A percentile compares a stretch with the other conserved stretches of the same genome.
Conservation (phyloP, 192 early-diverging fungal genomes). For the Mortierella alpina region DNA sequence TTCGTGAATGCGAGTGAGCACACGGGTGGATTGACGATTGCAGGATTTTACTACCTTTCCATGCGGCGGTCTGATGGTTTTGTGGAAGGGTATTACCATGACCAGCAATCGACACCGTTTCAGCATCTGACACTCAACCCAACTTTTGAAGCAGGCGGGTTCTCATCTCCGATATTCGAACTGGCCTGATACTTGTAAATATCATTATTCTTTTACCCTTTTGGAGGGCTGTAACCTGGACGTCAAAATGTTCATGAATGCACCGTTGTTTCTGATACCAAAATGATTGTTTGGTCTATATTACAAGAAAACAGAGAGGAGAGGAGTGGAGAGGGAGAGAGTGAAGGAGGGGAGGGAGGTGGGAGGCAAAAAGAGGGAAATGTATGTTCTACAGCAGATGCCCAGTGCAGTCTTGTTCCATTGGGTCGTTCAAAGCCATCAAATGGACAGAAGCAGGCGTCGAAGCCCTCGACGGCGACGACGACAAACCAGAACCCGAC, state of each 20-base stretch:
- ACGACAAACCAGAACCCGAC: background rate
- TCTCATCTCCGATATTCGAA: constrained; percentile 44
- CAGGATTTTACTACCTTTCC: constrained; percentile 76
- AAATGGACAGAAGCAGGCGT: background rate
- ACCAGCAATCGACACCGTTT: constrained; percentile 50
- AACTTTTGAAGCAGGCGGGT: constrained; percentile 39
- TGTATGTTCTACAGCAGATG: background rate
- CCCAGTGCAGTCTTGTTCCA: constrained; percentile 9
- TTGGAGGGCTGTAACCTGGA: background rate
- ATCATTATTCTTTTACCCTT: background rate
- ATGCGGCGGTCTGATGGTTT: constrained; percentile 67
- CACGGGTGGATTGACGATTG: constrained; percentile 70
- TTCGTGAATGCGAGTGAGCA: constrained; percentile 65
- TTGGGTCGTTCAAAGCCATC: constrained; percentile 7
- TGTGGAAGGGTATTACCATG: constrained; percentile 66
- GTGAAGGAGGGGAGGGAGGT: background rate
- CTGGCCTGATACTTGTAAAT: constrained; percentile 15
- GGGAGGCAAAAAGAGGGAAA: background rate
- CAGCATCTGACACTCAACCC: constrained; percentile 52
- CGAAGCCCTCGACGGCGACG: background rate
- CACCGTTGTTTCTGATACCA: background rate
- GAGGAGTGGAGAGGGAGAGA: background rate
- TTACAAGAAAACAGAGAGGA: constrained; percentile 10
- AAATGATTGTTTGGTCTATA: background rate
- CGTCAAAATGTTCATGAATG: background rate